Evolutionary conservation across 176 grass and related monocot species (phyloP).

Genomic region (Triticum dicoccoides): DNA sequence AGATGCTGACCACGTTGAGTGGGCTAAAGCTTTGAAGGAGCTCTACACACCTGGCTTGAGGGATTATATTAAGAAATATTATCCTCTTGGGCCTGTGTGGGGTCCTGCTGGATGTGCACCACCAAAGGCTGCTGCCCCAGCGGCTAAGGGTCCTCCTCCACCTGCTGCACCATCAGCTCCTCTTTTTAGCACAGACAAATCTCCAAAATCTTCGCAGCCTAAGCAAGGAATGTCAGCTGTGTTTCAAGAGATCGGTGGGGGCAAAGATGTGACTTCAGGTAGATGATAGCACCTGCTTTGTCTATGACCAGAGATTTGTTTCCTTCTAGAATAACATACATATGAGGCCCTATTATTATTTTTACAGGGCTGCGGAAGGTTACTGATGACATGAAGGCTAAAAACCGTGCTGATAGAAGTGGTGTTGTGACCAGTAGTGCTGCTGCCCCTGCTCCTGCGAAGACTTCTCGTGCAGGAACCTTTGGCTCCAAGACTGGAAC

Average conservation of each 20-base stretch:
- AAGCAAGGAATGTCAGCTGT: constrained; percentile 92
- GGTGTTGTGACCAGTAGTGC: constrained; percentile 53
- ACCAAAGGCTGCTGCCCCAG: constrained; percentile 52
- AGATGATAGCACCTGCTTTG: constrained; percentile 16
- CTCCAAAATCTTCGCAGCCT: constrained; percentile 49
- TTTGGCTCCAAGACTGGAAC: constrained; percentile 68
- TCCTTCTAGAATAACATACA: background rate
- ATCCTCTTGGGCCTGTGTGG: constrained; percentile 85
- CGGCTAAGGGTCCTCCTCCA: constrained; percentile 48
- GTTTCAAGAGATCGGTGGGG: constrained; percentile 81
- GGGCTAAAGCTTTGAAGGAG: constrained; percentile 96
- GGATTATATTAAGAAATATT: constrained; percentile 94
- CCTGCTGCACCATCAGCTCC: constrained; percentile 64
- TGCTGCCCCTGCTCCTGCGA: constrained; percentile 46
- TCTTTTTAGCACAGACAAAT: constrained; percentile 58
- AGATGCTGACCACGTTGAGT: constrained; percentile 90
- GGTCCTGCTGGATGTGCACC: constrained; percentile 37
- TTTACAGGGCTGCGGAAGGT: constrained; percentile 82
- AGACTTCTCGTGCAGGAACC: constrained; percentile 48
- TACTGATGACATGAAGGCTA: constrained; percentile 90
- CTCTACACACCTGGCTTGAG: constrained; percentile 76
- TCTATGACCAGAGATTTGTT: background rate
- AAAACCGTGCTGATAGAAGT: constrained; percentile 80
- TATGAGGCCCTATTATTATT: constrained; percentile 18
- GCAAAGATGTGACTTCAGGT: constrained; percentile 82